phyloP scores from a whole-genome alignment of 495 filamentous ascomycete genomes.

The Poronia punctata region DNA sequence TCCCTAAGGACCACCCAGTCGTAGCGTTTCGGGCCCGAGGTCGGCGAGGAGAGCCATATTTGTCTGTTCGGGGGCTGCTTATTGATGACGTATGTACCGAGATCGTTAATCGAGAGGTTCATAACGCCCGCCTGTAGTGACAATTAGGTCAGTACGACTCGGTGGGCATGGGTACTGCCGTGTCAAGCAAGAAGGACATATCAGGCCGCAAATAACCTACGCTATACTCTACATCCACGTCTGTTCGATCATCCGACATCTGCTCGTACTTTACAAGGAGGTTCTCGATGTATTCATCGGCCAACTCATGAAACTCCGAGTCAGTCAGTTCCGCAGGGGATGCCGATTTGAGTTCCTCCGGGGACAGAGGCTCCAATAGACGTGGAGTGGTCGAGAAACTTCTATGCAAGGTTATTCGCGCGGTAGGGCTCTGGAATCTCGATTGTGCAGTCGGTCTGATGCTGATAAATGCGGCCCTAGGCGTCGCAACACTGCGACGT shows the following conservation, averaged over 20 bases:
- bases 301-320: constrained; percentile 38
- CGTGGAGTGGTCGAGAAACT: constrained; percentile 17
- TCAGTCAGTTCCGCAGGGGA: constrained; percentile 29
- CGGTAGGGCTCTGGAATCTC: constrained; percentile 2
- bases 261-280: constrained; percentile 59
- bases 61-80: constrained; percentile 97
- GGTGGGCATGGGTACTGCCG: not conserved
- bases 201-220: constrained; percentile 40
- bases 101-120: constrained; percentile 53
- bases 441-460: constrained; percentile 1
- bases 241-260: constrained; percentile 52
- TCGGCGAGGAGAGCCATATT: constrained; percentile 91
- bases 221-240: constrained; percentile 60
- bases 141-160: constrained; percentile 8
- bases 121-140: constrained; percentile 69
- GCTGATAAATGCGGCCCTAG: constrained; percentile 4
- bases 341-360: constrained; percentile 14
- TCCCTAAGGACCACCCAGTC: constrained; percentile 74
- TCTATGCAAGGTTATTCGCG: constrained; percentile 2
- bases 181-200: constrained; percentile 11
- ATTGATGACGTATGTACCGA: constrained; percentile 86
- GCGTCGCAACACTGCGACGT: constrained; percentile 10
- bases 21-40: constrained; percentile 87
- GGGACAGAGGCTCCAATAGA: constrained; percentile 12
- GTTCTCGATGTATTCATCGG: constrained; percentile 47